Evolutionary conservation across 1,139 yeast genomes (phyloP), one percentile per base, ranked within the genome.

Genomic region (Yamadazyma triangularis): DNA sequence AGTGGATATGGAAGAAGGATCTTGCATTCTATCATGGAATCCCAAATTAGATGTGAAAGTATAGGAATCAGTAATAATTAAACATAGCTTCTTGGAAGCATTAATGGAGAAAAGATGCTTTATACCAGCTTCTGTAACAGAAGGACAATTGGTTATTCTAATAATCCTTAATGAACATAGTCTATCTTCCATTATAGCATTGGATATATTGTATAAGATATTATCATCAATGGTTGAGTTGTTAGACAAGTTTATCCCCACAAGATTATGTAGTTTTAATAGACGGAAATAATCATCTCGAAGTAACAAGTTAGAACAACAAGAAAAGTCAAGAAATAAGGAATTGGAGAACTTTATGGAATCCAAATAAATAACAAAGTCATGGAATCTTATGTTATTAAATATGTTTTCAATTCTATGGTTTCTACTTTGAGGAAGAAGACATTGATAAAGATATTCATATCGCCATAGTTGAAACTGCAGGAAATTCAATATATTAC

Each of bases 361-460:
- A 24, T 44, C 44, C 18, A 58, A 29, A 28, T 47, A 45, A 4
- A 29, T 9, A 1, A 44, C 40, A 4, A 62, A 33, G 15, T 58
- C 56, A 8, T 34, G 19, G 3, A 62, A 32, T 13, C 41, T 31
- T 3, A 56, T 41, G 32, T 65, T 64, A 13, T 47, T 40, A 36
- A 60, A 63, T 4, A 67, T 21, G 28, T 58, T 63, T 28, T 65
- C 73, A 13, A 66, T 30, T 24, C 73, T 42, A 43, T 63, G 47
- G 20, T 28, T 28, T 11, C 12, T 25, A 8, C 6, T 8, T 9
- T 23, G 21, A 4, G 44, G 41, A 2, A 40, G 22, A 13, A 41
- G 25, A 23, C 42, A 39, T 16, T 34, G 32, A 7, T 25, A 14
- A 9, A 43, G 18, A 26, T 29, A 29, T 15, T 25, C 47, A 24